phyloP scores from a whole-genome alignment of 495 filamentous ascomycete species.

The Penicillium ucsense region DNA sequence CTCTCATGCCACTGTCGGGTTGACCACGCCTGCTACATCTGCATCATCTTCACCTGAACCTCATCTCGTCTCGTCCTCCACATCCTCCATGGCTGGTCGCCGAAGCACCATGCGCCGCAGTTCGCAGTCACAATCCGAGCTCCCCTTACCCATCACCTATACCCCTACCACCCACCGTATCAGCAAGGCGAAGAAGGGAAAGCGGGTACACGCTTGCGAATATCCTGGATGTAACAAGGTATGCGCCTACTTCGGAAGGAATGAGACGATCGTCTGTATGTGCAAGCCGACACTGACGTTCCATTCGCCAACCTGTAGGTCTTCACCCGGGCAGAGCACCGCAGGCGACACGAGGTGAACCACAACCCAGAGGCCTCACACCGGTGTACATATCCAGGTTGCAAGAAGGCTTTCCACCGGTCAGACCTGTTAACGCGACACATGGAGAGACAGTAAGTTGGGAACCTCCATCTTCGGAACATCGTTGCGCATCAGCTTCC shows the following conservation, averaged over 20 bases:
- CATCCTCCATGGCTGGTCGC: constrained; percentile 13
- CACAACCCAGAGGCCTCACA: constrained; percentile 62
- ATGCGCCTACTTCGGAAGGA: not conserved
- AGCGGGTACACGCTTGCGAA: constrained; percentile 68
- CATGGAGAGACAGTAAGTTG: constrained; percentile 69
- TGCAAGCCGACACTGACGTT: constrained; percentile 8
- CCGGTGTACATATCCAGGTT: constrained; percentile 56
- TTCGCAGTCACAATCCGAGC: constrained; percentile 10
- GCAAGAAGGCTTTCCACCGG: constrained; percentile 72
- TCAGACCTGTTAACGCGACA: constrained; percentile 71
- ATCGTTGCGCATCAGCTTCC: no score
- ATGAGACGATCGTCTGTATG: not conserved
- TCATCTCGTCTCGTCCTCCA: not conserved
- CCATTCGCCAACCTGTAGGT: constrained; percentile 34
- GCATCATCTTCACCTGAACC: constrained; percentile 9
- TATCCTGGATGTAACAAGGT: constrained; percentile 56
- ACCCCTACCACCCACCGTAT: constrained; percentile 66
- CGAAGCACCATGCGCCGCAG: constrained; percentile 12
- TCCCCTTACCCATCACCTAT: constrained; percentile 34
- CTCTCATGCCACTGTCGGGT: constrained; percentile 4
- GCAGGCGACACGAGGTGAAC: constrained; percentile 77
- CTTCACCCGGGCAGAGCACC: constrained; percentile 78
- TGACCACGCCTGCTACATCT: constrained; percentile 7
- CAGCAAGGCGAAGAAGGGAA: constrained; percentile 75
- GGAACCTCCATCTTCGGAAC: not conserved